A percentile compares a stretch with the other conserved stretches of the same genome.
phyloP scores from a whole-genome alignment of 202 grass and related monocot genomes.

The Miscanthus sacchariflorus region DNA sequence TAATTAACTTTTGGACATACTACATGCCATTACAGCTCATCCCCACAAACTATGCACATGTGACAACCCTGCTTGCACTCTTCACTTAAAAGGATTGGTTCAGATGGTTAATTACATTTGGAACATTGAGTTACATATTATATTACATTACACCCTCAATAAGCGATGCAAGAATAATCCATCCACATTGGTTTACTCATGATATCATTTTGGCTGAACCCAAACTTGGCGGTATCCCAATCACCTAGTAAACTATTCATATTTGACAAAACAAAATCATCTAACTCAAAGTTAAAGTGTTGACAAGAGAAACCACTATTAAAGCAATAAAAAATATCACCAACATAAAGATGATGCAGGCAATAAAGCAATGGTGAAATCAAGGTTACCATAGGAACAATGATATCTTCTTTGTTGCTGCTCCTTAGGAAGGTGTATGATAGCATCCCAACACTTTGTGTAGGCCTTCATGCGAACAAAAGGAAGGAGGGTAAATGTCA shows the following conservation, averaged over 20 bases:
- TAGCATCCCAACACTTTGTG: slow-evolving; percentile 81
- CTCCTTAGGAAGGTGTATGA: slow-evolving; percentile 80
- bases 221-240: slow-evolving; percentile 11
- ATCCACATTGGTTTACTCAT: not conserved
- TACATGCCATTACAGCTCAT: not conserved
- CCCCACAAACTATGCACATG: not conserved
- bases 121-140: slow-evolving; percentile 3
- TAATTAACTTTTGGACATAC: not conserved
- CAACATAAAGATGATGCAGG: slow-evolving; percentile 3
- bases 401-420: slow-evolving; percentile 73
- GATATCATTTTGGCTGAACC: not conserved
- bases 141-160: not conserved
- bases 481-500: slow-evolving; percentile 15
- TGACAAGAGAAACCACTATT: not conserved
- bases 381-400: slow-evolving; percentile 76
- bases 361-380: slow-evolving; percentile 27
- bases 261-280: slow-evolving; percentile 21
- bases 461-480: slow-evolving; percentile 53
- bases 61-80: not conserved
- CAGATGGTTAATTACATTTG: slow-evolving; percentile 16
- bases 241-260: not conserved
- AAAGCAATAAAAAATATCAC: not conserved
- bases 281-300: not conserved
- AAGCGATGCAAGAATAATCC: not conserved
- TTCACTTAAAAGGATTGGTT: not conserved